Conservation (phyloP, 2,329 filamentous ascomycete species). For the Coniochaeta sp. region DNA sequence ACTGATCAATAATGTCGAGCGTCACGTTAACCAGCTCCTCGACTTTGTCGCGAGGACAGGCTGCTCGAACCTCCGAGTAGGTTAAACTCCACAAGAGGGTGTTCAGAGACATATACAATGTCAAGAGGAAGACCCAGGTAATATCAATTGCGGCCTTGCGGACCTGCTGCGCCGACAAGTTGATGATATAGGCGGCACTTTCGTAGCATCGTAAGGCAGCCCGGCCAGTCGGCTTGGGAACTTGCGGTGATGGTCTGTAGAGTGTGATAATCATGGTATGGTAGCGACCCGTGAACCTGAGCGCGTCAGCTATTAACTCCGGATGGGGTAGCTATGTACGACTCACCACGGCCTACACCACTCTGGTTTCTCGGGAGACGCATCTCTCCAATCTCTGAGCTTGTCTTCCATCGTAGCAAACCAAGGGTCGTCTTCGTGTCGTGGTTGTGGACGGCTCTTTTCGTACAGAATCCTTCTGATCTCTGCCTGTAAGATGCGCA, state of each 20-base stretch:
- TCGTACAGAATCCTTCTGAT: slow-evolving; percentile 83
- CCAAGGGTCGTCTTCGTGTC: slow-evolving; percentile 79
- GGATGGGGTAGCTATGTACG: too few relatives aligned
- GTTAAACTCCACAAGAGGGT: slow-evolving; percentile 88
- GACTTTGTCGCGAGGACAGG: slow-evolving; percentile 67
- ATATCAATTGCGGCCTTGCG: slow-evolving; percentile 69
- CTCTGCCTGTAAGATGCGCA: slow-evolving; percentile 81
- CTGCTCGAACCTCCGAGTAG: slow-evolving; percentile 71
- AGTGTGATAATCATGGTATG: slow-evolving; percentile 86
- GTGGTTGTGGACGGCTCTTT: slow-evolving; percentile 69
- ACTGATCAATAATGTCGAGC: slow-evolving; percentile 70
- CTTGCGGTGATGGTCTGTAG: slow-evolving; percentile 85
- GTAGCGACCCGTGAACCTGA: slow-evolving; percentile 61
- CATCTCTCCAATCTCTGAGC: slow-evolving; percentile 71
- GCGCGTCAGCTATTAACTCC: slow-evolving; percentile 10
- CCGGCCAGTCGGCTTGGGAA: slow-evolving; percentile 73
- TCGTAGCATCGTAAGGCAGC: slow-evolving; percentile 80
- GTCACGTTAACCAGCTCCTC: slow-evolving; percentile 67
- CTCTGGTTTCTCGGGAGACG: slow-evolving; percentile 60
- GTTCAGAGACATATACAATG: slow-evolving; percentile 86
- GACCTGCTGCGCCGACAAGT: slow-evolving; percentile 74
- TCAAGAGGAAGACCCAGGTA: slow-evolving; percentile 88
- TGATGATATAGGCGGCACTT: slow-evolving; percentile 74
- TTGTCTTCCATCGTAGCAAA: slow-evolving; percentile 73
- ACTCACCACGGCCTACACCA: slow-evolving; percentile 77